A percentile compares a stretch with the other conserved stretches of the same genome.
phyloP scores from a whole-genome alignment of 2,329 filamentous ascomycete species.

The Aspergillus vadensis region DNA sequence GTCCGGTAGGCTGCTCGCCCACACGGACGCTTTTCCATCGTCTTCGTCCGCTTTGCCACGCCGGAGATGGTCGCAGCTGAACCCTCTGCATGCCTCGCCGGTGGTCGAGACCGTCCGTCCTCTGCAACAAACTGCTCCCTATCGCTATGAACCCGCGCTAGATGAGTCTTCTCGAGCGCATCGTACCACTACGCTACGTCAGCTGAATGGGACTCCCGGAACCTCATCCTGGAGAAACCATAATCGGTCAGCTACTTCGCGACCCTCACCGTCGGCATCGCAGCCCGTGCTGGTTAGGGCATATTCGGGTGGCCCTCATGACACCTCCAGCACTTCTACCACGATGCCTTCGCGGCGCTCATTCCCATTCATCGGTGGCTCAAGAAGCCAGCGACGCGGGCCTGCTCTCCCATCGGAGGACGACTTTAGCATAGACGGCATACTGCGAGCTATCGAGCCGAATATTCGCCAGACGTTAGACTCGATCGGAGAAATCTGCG shows the following conservation, averaged over 20 bases:
- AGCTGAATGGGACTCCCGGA: constrained; percentile 33
- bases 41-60: constrained; percentile 35
- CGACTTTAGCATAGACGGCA: constrained; percentile 59
- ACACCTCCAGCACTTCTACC: constrained; percentile 27
- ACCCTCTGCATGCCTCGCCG: constrained; percentile 28
- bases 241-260: constrained; percentile 16
- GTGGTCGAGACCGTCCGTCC: constrained; percentile 23
- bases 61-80: constrained; percentile 35
- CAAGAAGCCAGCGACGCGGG: constrained; percentile 25
- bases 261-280: constrained; percentile 36
- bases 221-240: constrained; percentile 29
- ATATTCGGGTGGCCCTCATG: constrained; percentile 42
- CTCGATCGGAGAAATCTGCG: constrained; percentile 65
- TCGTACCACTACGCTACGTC: constrained; percentile 36
- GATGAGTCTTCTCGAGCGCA: constrained; percentile 36
- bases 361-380: constrained; percentile 32
- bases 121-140: constrained; percentile 27
- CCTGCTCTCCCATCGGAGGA: constrained; percentile 50
- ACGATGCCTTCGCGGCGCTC: constrained; percentile 37
- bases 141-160: constrained; percentile 28
- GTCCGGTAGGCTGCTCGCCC: constrained; percentile 31
- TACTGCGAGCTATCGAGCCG: constrained; percentile 58
- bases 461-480: constrained; percentile 62
- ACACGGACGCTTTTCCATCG: constrained; percentile 31
- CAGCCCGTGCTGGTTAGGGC: constrained; percentile 49